Base-by-base conservation (phyloP, 345 rosid species). In the Lepidium africanum region DNA sequence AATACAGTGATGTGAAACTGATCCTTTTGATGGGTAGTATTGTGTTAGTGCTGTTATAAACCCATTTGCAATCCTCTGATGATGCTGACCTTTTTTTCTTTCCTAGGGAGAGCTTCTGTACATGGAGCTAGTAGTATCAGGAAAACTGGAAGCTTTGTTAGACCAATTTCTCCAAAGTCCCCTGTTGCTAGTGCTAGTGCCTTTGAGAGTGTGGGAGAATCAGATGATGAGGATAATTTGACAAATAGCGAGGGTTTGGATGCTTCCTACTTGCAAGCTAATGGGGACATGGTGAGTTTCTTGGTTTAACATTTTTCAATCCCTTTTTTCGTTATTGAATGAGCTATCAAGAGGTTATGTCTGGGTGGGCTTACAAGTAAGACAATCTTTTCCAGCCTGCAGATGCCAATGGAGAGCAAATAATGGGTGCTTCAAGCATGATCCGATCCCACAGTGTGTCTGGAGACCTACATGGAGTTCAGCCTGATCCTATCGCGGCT, bases 401-500 rank as follows among this genome's bases (percentile, higher is more conserved):
- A 40, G 85, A 72, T 77, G 84, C 84, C 30, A 84, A 78, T 74
- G 91, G 80, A 62, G 98, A 86, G 60, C 84, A 75, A 69, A 63
- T 81, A n/a, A 38, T 81, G 70, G 86, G 83, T 64, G 83, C 95
- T 67, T 77, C 97, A 48, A 86, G 80, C 69, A 86, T 91, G 92
- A 92, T 95, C 76, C 88, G 96, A 43, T 86, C 99, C 38, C 98
- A 95, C 68, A 91, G 99, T 71, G 86, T 89, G 10, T 84, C 99
- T 45, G 98, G 97, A 25, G 96, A 95, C 65, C 80, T 95, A 55
- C 98, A 91, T 82, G 99, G 96, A 36, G 97, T 95, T 77, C 99
- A 86, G 78, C 98, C 99, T 21, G 94, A 95, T 81, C 99, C 98
- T 67, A 85, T 95, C 74, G 92, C 99, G 1, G 99, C 99, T 70